A percentile compares a stretch with the other conserved stretches of the same genome.
Evolutionary conservation across 306 rosid genomes (phyloP).

Genomic region (Abrus pulchellus): DNA sequence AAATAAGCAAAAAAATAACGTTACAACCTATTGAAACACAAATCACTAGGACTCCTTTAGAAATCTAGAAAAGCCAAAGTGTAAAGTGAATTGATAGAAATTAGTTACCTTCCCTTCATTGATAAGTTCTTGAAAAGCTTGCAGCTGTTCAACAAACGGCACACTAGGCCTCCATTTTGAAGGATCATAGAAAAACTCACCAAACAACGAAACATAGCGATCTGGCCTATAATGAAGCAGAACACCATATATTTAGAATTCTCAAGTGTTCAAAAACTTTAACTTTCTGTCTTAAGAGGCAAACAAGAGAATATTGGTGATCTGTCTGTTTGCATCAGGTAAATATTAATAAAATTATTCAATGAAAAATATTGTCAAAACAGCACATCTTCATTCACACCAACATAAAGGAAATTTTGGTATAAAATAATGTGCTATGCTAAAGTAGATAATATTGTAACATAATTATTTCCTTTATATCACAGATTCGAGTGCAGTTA

Average conservation of each 20-base stretch:
- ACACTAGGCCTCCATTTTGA: conserved; percentile 94
- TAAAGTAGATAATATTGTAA: not conserved
- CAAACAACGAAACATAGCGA: conserved; percentile 81
- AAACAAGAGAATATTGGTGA: conserved; percentile 19
- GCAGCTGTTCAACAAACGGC: conserved; percentile 90
- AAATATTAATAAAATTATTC: not conserved
- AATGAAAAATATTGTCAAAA: conserved; percentile 1
- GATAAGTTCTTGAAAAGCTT: conserved; percentile 87
- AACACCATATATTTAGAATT: conserved; percentile 27
- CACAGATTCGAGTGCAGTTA: not conserved
- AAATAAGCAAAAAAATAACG: conserved; percentile 25
- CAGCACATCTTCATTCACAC: not conserved
- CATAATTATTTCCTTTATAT: not conserved
- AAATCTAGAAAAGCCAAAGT: conserved; percentile 36
- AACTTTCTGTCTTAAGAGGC: conserved; percentile 26
- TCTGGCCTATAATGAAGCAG: conserved; percentile 79
- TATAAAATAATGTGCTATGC: not conserved
- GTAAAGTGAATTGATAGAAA: conserved; percentile 15
- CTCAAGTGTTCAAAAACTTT: conserved; percentile 20
- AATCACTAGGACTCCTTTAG: conserved; percentile 26
- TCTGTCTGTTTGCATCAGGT: conserved; percentile 29
- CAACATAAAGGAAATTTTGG: not conserved
- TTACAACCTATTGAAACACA: not conserved
- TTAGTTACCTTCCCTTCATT: conserved; percentile 88
- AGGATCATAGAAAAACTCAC: conserved; percentile 70